These are phyloP conservation scores for Cadophora sp. DNA, from an alignment of 2,329 filamentous ascomycete species.

Conservation along the genomic window DNA sequence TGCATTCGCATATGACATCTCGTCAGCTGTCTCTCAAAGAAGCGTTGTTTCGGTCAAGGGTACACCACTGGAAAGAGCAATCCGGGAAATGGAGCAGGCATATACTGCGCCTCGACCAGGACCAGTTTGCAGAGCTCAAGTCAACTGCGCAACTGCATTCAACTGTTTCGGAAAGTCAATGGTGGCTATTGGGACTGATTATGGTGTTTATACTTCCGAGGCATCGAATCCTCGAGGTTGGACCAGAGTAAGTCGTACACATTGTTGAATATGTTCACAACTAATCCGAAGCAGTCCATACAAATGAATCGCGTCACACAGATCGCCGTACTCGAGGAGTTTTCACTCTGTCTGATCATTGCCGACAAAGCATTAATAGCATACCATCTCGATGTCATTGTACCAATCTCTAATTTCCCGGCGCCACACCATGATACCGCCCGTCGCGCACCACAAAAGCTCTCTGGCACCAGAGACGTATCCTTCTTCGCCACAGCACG, in stretches of 20 bases:
- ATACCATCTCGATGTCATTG: constrained; percentile 89
- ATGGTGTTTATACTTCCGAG: constrained; percentile 89
- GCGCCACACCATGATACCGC: constrained; percentile 72
- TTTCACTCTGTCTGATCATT: constrained; percentile 89
- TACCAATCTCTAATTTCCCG: constrained; percentile 66
- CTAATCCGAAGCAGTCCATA: constrained; percentile 66
- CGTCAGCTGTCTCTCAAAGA: constrained; percentile 64
- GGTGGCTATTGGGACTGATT: constrained; percentile 94
- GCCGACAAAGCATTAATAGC: constrained; percentile 91
- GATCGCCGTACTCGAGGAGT: constrained; percentile 93
- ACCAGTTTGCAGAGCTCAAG: constrained; percentile 81
- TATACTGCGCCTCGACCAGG: constrained; percentile 76
- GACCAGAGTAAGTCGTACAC: constrained; percentile 72
- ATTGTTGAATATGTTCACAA: constrained; percentile 1
- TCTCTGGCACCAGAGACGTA: constrained; percentile 87
- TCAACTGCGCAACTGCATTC: constrained; percentile 95
- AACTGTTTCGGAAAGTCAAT: constrained; percentile 82
- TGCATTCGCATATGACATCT: constrained; percentile 81
- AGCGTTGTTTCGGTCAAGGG: constrained; percentile 80
- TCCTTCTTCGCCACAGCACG: constrained; percentile 95
- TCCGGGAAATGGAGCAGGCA: constrained; percentile 83
- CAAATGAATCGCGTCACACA: constrained; percentile 80
- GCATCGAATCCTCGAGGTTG: constrained; percentile 89
- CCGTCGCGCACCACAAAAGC: constrained; percentile 86
- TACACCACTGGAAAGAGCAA: constrained; percentile 89